phyloP scores from a whole-genome alignment of 768 basidiomycete genomes.

The Lactarius indigo region DNA sequence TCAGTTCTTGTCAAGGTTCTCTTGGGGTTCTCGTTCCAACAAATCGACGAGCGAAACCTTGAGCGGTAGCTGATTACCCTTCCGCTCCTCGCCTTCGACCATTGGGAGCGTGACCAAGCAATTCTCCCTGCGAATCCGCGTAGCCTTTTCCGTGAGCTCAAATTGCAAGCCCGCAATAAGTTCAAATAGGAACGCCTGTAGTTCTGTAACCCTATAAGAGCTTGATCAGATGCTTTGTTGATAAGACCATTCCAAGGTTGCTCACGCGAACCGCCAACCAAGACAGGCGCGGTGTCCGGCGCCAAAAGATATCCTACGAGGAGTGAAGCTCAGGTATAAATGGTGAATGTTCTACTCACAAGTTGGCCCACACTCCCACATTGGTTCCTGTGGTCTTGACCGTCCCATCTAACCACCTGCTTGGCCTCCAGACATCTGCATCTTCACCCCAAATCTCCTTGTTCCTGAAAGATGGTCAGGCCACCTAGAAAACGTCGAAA shows the following conservation, averaged over 20 bases:
- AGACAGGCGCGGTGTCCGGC: constrained; percentile 19
- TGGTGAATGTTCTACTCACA: neutral
- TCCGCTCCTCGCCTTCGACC: constrained; percentile 16
- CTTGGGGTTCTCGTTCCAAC: no score
- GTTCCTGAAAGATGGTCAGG: constrained; percentile 1
- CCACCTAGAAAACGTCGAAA: neutral
- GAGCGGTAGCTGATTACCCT: constrained; percentile 22
- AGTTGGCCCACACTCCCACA: constrained; percentile 15
- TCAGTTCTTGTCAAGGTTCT: no score
- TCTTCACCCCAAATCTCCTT: constrained; percentile 18
- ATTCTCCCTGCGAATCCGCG: constrained; percentile 31
- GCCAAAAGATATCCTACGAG: constrained; percentile 19
- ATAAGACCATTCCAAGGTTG: neutral
- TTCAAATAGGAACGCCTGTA: constrained; percentile 59
- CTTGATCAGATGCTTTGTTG: neutral
- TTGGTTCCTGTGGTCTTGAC: neutral
- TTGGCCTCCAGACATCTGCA: constrained; percentile 20
- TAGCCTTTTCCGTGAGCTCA: constrained; percentile 31
- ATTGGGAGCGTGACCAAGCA: constrained; percentile 20
- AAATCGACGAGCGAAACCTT: constrained; percentile 13
- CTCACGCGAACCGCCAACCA: constrained; percentile 21
- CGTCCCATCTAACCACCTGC: constrained; percentile 16
- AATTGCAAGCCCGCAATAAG: constrained; percentile 54
- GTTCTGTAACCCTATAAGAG: constrained; percentile 37
- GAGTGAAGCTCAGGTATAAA: neutral